Conservation (phyloP, 2,329 filamentous ascomycete genomes). For the Cryphonectria parasitica region DNA sequence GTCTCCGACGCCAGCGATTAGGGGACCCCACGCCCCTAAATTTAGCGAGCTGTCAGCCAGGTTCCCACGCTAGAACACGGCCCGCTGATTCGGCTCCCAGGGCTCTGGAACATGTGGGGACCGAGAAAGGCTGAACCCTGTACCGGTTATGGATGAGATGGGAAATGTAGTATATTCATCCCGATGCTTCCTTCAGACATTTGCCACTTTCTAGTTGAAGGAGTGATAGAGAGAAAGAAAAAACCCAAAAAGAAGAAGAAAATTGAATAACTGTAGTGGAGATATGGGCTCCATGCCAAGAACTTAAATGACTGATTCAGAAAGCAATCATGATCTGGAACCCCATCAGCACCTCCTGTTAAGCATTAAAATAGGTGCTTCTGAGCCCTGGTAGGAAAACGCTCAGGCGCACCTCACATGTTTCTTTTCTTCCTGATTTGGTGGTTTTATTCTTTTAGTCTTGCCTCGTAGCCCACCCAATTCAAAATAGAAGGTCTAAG, state of each 20-base stretch:
- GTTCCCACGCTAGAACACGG: not conserved
- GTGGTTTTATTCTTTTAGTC: no score
- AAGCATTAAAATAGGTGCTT: no score
- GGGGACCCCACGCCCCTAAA: slow-evolving; percentile 1
- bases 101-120: not conserved
- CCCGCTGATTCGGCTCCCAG: not conserved
- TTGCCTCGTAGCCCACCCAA: no score
- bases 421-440: no score
- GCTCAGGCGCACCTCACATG: no score
- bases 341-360: no score
- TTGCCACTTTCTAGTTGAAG: no score
- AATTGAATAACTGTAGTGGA: not conserved
- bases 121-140: not conserved
- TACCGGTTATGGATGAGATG: not conserved
- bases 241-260: not conserved
- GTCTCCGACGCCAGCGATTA: not conserved
- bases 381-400: no score
- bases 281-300: not conserved
- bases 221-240: no score
- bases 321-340: no score
- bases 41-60: slow-evolving; percentile 14
- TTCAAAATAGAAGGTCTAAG: no score
- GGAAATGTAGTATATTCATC: not conserved
- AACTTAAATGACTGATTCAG: not conserved
- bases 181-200: not conserved